Evolutionary conservation across 495 filamentous ascomycete species (phyloP).

Genomic region (Tuber microsphaerosporum): DNA sequence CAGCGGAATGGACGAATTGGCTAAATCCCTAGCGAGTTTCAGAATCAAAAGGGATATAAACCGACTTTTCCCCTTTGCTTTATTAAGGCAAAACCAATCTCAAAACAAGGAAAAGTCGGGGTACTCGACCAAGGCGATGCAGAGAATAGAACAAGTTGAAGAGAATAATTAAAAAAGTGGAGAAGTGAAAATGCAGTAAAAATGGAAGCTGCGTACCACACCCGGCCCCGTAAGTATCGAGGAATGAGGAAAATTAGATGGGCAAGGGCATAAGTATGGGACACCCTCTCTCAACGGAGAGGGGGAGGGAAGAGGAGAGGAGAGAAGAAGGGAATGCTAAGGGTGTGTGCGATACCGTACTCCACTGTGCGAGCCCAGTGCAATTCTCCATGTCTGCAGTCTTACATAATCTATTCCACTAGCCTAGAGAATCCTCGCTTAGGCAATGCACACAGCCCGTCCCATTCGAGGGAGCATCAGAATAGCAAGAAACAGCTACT

Average conservation of each 20-base stretch:
- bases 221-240: neutral
- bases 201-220: neutral
- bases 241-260: neutral
- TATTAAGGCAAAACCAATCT: neutral
- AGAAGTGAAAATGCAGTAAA: neutral
- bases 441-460: neutral
- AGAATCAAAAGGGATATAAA: neutral
- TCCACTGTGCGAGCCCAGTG: neutral
- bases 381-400: neutral
- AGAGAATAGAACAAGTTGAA: neutral
- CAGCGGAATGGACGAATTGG: conserved; percentile 3
- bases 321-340: neutral
- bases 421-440: neutral
- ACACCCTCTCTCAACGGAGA: neutral
- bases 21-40: neutral
- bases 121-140: neutral
- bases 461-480: neutral
- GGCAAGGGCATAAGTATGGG: neutral
- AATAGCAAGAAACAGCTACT: neutral
- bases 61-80: neutral
- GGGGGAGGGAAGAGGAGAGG: neutral
- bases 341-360: neutral
- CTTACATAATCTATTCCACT: neutral
- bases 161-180: neutral
- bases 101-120: neutral